These are phyloP conservation scores for Hypoxylon rubiginosum DNA, from an alignment of 2,329 filamentous ascomycete genomes.

Conservation along the genomic window DNA sequence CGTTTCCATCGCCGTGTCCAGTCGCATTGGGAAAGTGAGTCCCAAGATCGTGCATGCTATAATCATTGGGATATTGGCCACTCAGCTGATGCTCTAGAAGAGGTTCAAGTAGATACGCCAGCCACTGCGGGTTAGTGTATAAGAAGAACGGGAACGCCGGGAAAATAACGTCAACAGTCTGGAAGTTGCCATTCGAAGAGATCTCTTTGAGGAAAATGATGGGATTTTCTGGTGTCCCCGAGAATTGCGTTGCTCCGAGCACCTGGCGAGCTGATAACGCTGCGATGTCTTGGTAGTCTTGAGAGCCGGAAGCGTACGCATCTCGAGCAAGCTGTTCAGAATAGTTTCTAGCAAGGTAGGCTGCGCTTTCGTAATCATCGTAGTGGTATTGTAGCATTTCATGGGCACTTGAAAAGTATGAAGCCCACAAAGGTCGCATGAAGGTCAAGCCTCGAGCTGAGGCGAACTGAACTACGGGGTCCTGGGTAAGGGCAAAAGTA, in stretches of 20 bases:
- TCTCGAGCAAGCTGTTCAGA: constrained; percentile 77
- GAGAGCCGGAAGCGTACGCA: constrained; percentile 79
- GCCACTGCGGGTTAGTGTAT: constrained; percentile 85
- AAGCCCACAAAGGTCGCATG: constrained; percentile 85
- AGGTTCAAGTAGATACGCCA: constrained; percentile 83
- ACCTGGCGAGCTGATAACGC: constrained; percentile 84
- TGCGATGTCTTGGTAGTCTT: constrained; percentile 82
- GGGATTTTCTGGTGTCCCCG: constrained; percentile 77
- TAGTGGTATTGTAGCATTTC: constrained; percentile 83
- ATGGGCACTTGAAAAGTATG: constrained; percentile 74
- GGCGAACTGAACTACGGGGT: constrained; percentile 84
- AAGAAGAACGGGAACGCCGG: constrained; percentile 88
- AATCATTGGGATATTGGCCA: constrained; percentile 86
- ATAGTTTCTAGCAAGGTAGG: constrained; percentile 76
- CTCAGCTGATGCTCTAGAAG: constrained; percentile 85
- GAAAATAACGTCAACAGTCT: constrained; percentile 90
- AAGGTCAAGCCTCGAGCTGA: constrained; percentile 79
- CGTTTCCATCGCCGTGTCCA: constrained; percentile 75
- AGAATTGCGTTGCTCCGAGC: constrained; percentile 82
- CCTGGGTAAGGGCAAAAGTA: constrained; percentile 81
- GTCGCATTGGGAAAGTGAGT: constrained; percentile 82
- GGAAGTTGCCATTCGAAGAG: constrained; percentile 85
- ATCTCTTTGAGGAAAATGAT: constrained; percentile 89
- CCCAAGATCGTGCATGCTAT: constrained; percentile 83
- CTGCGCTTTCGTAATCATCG: constrained; percentile 76